These are phyloP conservation scores for Stagonosporopsis vannaccii DNA, from an alignment of 2,329 filamentous ascomycete genomes.

Conservation along the genomic window DNA sequence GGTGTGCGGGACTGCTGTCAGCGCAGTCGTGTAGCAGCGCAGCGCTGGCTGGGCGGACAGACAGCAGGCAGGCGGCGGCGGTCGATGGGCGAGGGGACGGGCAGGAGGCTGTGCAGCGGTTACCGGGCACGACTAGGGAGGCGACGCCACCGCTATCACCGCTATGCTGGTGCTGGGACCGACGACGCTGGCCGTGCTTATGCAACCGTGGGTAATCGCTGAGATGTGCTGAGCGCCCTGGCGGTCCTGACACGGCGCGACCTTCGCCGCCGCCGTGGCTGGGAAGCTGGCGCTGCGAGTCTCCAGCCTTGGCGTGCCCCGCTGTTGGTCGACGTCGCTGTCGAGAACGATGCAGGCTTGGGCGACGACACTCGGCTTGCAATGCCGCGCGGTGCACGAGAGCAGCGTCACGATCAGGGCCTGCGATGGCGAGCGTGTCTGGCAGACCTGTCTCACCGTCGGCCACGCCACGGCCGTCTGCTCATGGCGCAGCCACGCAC, in stretches of 20 bases:
- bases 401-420: neutral
- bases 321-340: constrained; percentile 5
- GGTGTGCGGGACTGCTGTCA: constrained; percentile 15
- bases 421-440: constrained; percentile 1
- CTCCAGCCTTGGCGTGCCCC: constrained; percentile 33
- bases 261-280: constrained; percentile 1
- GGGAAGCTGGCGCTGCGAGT: constrained; percentile 12
- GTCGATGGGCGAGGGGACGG: constrained; percentile 24
- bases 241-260: neutral
- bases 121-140: constrained; percentile 29
- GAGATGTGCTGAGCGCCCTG: neutral
- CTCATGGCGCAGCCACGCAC: constrained; percentile 14
- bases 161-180: constrained; percentile 23
- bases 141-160: constrained; percentile 28
- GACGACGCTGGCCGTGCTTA: constrained; percentile 27
- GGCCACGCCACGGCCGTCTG: neutral
- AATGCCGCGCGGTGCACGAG: constrained; percentile 15
- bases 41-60: constrained; percentile 5
- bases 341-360: constrained; percentile 7
- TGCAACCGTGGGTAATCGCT: constrained; percentile 31
- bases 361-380: neutral
- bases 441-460: neutral
- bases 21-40: constrained; percentile 12
- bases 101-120: constrained; percentile 44
- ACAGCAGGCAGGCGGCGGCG: constrained; percentile 25